Percentiles rank a stretch among this genome's conserved stretches.
phyloP scores from a whole-genome alignment of 306 rosid species.

The Fragaria vesca region DNA sequence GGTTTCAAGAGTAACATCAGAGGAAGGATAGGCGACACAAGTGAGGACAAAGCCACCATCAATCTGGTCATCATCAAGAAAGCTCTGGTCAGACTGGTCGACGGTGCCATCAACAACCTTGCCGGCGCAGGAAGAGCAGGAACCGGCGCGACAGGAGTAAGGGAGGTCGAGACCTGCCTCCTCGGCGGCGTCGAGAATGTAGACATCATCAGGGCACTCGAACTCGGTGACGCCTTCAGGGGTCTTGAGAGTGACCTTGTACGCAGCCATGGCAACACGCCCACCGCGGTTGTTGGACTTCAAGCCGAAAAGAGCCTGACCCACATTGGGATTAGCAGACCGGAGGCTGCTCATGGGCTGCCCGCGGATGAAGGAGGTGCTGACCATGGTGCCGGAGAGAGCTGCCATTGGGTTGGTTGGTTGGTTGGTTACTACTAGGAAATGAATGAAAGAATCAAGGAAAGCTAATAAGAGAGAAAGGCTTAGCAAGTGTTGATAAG shows the following conservation, averaged over 20 bases:
- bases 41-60: slow-evolving; percentile 54
- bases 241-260: slow-evolving; percentile 64
- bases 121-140: slow-evolving; percentile 83
- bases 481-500: slow-evolving; percentile 14
- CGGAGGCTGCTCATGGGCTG: slow-evolving; percentile 43
- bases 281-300: slow-evolving; percentile 53
- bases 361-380: slow-evolving; percentile 52
- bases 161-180: slow-evolving; percentile 64
- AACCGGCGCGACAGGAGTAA: slow-evolving; percentile 85
- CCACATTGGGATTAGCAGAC: slow-evolving; percentile 43
- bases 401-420: slow-evolving; percentile 36
- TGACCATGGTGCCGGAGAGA: slow-evolving; percentile 51
- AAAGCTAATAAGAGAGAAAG: not conserved
- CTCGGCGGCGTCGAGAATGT: slow-evolving; percentile 72
- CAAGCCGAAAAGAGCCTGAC: slow-evolving; percentile 51
- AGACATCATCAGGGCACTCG: slow-evolving; percentile 51
- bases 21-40: slow-evolving; percentile 67
- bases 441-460: not conserved
- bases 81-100: slow-evolving; percentile 76
- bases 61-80: slow-evolving; percentile 70
- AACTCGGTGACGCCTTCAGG: slow-evolving; percentile 57
- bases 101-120: slow-evolving; percentile 41
- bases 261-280: slow-evolving; percentile 52
- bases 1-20: slow-evolving; percentile 57
- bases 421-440: not conserved